These are phyloP conservation scores for Macaranga tanarius DNA, from an alignment of 441 rosid species.

Conservation along the genomic window DNA sequence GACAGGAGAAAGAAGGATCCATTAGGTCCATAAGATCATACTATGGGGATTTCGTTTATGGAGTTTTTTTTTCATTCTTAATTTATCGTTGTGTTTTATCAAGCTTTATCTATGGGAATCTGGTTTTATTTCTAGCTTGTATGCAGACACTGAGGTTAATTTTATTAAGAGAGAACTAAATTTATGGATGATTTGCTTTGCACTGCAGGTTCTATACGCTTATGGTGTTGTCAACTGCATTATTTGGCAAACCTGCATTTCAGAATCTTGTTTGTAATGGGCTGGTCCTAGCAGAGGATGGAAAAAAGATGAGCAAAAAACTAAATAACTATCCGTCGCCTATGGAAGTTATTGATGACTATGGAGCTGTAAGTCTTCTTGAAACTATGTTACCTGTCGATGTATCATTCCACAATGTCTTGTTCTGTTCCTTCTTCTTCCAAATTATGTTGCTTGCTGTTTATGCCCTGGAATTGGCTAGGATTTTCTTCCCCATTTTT, in stretches of 20 bases:
- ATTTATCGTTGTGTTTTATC: neutral
- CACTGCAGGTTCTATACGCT: slow-evolving; percentile 90
- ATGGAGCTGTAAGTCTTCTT: slow-evolving; percentile 82
- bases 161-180: neutral
- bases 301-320: slow-evolving; percentile 96
- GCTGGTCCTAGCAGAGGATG: slow-evolving; percentile 97
- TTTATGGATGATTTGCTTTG: slow-evolving; percentile 15
- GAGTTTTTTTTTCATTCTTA: neutral
- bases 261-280: slow-evolving; percentile 96
- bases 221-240: slow-evolving; percentile 96
- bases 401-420: neutral
- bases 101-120: neutral
- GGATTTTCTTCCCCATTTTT: slow-evolving; percentile 12
- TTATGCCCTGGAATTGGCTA: slow-evolving; percentile 12
- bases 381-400: neutral
- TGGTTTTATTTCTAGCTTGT: neutral
- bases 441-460: neutral
- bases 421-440: neutral
- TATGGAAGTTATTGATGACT: slow-evolving; percentile 77
- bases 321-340: slow-evolving; percentile 92
- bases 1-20: neutral
- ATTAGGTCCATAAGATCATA: neutral
- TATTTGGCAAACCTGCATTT: slow-evolving; percentile 92
- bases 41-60: neutral
- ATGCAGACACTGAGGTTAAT: neutral